Percentiles rank a stretch among this genome's conserved stretches.
Evolutionary conservation across 2,329 filamentous ascomycete genomes (phyloP).

Genomic region (Aspergillus transmontanensis): DNA sequence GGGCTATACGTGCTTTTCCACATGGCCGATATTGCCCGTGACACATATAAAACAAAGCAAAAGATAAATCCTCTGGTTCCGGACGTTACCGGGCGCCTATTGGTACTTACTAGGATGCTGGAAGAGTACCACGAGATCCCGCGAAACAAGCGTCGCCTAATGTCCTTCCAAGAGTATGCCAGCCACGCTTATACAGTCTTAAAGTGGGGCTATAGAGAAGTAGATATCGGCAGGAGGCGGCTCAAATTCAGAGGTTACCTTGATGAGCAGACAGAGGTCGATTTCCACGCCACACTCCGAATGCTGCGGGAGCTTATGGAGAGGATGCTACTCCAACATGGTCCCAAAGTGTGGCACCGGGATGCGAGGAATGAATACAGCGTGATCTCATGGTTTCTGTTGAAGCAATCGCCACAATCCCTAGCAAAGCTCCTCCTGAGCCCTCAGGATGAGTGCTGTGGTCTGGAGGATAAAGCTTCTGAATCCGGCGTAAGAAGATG

Average conservation of each 20-base stretch:
- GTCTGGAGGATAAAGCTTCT: conserved; percentile 22
- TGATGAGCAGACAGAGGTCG: conserved; percentile 27
- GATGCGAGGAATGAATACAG: conserved; percentile 30
- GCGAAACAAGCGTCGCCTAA: conserved; percentile 12
- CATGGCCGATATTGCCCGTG: conserved; percentile 30
- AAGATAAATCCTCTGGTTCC: conserved; percentile 14
- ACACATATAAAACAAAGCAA: conserved; percentile 17
- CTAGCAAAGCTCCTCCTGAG: conserved; percentile 30
- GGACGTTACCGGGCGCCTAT: conserved; percentile 18
- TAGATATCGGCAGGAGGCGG: conserved; percentile 28
- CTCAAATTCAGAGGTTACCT: conserved; percentile 27
- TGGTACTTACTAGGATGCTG: conserved; percentile 19
- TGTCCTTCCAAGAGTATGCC: conserved; percentile 24
- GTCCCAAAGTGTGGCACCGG: conserved; percentile 29
- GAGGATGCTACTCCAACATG: conserved; percentile 32
- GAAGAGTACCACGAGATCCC: conserved; percentile 25
- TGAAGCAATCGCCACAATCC: conserved; percentile 27
- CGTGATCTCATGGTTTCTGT: conserved; percentile 32
- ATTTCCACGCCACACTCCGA: conserved; percentile 31
- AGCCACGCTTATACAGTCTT: conserved; percentile 28
- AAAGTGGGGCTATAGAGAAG: conserved; percentile 26
- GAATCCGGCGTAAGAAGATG: conserved; percentile 20
- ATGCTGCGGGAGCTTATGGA: conserved; percentile 34
- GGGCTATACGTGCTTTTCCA: conserved; percentile 33
- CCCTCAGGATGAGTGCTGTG: conserved; percentile 29